A percentile compares a stretch with the other conserved stretches of the same genome.
Conservation (phyloP, 495 filamentous ascomycete species). For the Tuber microsphaerosporum region DNA sequence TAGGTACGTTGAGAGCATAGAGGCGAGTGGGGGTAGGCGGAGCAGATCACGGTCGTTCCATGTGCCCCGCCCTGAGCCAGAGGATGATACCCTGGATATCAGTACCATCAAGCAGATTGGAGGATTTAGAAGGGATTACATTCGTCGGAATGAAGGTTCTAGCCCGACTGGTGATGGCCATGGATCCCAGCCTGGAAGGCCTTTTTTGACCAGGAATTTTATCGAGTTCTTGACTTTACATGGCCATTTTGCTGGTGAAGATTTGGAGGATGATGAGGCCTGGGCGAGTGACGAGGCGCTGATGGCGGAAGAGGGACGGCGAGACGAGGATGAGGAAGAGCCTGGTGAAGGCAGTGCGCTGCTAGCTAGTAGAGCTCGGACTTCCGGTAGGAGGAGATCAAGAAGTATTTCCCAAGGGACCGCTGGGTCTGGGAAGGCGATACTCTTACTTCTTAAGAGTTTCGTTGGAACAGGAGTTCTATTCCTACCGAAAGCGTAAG, state of each 20-base stretch:
- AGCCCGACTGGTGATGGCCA: slow-evolving; percentile 40
- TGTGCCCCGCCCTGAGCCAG: slow-evolving; percentile 63
- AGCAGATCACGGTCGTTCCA: slow-evolving; percentile 77
- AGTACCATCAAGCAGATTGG: slow-evolving; percentile 83
- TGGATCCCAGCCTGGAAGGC: slow-evolving; percentile 47
- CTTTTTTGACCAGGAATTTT: slow-evolving; percentile 79
- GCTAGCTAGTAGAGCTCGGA: slow-evolving; percentile 51
- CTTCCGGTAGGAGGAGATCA: slow-evolving; percentile 60
- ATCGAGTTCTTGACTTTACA: slow-evolving; percentile 91
- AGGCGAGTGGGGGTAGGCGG: slow-evolving; percentile 43
- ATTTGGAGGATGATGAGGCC: slow-evolving; percentile 88
- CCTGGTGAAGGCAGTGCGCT: slow-evolving; percentile 76
- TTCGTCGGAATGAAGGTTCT: slow-evolving; percentile 52
- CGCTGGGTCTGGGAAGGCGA: slow-evolving; percentile 49
- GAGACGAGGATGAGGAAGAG: slow-evolving; percentile 58
- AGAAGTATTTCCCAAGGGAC: slow-evolving; percentile 44
- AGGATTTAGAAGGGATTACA: slow-evolving; percentile 82
- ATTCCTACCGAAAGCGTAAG: slow-evolving; percentile 75
- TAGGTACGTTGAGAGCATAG: slow-evolving; percentile 80
- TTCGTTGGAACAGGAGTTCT: slow-evolving; percentile 98
- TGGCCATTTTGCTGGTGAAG: slow-evolving; percentile 94
- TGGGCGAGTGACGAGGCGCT: slow-evolving; percentile 79
- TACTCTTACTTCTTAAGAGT: slow-evolving; percentile 80
- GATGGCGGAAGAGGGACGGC: slow-evolving; percentile 54
- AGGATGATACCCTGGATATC: slow-evolving; percentile 73